Conservation (phyloP, 208 protist species). For the Crithidia acanthocephali region DNA sequence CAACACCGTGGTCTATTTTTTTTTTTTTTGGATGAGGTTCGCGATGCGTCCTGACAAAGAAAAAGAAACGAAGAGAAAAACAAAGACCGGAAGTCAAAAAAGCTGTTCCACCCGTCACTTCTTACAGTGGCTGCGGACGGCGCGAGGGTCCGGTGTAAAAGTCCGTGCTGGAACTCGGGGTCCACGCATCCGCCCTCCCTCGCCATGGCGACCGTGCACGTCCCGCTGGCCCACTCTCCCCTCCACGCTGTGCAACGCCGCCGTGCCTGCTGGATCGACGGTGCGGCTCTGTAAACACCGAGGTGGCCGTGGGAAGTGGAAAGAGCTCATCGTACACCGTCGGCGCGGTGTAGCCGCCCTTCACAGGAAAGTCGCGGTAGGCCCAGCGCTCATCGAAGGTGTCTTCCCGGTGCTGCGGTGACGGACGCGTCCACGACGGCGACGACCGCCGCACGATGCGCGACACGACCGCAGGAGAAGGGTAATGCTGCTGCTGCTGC, state of each 20-base stretch:
- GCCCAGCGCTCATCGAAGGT: conserved; percentile 26
- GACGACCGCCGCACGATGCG: conserved; percentile 3
- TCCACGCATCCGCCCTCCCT: not conserved
- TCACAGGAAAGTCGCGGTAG: conserved; percentile 24
- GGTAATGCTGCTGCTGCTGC: not conserved
- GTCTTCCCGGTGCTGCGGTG: not conserved
- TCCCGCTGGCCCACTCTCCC: not conserved
- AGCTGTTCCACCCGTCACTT: too few relatives aligned
- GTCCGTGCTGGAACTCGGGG: not conserved
- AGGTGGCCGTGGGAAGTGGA: conserved; percentile 24
- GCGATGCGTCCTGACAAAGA: too few relatives aligned
- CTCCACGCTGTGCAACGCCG: not conserved
- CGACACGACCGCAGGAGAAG: not conserved
- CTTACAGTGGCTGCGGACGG: conserved; percentile 12
- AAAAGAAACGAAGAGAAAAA: not conserved
- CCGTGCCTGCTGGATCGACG: not conserved
- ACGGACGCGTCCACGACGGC: not conserved
- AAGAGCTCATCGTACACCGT: conserved; percentile 40
- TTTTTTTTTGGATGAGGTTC: too few relatives aligned
- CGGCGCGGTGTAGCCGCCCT: conserved; percentile 10
- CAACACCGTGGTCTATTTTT: too few relatives aligned
- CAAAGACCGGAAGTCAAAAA: not conserved
- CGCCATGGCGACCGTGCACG: not conserved
- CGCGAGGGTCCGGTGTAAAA: conserved; percentile 35
- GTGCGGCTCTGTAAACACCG: conserved; percentile 13